Conservation (phyloP, 768 basidiomycete genomes). For the Rhizopogon vulgaris region DNA sequence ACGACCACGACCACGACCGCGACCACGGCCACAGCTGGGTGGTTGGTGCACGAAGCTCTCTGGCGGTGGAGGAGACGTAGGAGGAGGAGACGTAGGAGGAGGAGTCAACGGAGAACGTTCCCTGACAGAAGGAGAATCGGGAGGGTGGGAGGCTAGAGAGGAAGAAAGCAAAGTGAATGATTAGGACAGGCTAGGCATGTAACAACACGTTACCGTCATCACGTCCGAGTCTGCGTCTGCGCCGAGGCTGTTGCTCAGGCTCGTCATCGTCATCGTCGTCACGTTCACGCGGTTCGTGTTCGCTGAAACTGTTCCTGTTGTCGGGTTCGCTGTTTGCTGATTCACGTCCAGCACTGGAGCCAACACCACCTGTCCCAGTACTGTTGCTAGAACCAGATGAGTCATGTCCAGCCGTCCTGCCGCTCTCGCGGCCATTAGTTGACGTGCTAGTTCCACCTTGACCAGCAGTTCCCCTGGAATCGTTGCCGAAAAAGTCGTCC, state of each 20-base stretch:
- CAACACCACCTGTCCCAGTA: background rate
- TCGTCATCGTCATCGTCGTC: background rate
- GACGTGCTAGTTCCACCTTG: background rate
- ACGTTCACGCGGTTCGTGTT: background rate
- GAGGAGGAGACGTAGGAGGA: background rate
- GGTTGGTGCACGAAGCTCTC: background rate
- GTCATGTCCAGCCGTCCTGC: too few species aligned
- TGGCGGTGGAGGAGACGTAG: too few species aligned
- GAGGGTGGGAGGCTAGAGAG: too few species aligned
- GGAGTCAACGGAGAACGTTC: background rate
- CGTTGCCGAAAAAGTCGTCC: background rate
- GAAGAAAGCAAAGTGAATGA: too few species aligned
- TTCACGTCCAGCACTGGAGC: background rate
- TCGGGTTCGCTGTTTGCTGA: background rate
- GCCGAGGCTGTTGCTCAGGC: background rate
- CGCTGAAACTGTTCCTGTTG: background rate
- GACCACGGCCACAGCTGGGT: too few species aligned
- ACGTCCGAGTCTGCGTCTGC: background rate
- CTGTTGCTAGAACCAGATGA: background rate
- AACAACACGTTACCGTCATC: too few species aligned
- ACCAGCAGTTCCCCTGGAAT: background rate
- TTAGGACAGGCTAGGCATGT: too few species aligned
- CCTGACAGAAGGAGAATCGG: background rate
- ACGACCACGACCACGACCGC: too few species aligned
- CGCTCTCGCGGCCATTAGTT: too few species aligned